Evolutionary conservation across 352 stramenopile species (phyloP).

Genomic region (Phytophthora constricta): DNA sequence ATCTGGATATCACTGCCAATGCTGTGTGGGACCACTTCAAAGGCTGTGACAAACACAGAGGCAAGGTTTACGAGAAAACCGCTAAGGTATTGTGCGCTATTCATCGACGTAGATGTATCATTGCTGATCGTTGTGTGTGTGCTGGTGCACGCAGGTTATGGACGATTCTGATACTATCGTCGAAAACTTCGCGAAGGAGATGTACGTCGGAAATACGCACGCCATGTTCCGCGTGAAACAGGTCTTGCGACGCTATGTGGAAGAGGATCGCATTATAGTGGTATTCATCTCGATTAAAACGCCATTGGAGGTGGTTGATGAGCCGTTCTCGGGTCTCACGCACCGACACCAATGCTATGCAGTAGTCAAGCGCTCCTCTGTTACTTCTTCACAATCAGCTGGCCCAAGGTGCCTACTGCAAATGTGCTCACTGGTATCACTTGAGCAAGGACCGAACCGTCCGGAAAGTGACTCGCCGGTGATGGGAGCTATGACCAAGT

Average conservation of each 20-base stretch:
- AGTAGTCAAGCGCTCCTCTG: constrained; percentile 34
- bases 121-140: background rate
- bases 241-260: constrained; percentile 42
- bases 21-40: constrained; percentile 51
- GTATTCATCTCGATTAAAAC: constrained; percentile 45
- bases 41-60: constrained; percentile 38
- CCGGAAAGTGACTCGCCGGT: constrained; percentile 37
- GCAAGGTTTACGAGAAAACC: constrained; percentile 42
- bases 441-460: constrained; percentile 35
- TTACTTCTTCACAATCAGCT: constrained; percentile 26
- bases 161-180: constrained; percentile 47
- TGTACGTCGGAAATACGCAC: constrained; percentile 40
- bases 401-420: constrained; percentile 53
- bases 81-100: constrained; percentile 33
- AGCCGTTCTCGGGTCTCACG: constrained; percentile 37
- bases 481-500: constrained; percentile 46
- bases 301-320: constrained; percentile 36
- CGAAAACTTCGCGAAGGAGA: constrained; percentile 49
- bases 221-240: constrained; percentile 48
- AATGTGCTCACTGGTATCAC: constrained; percentile 47
- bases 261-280: constrained; percentile 40
- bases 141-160: constrained; percentile 24
- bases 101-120: too few relatives aligned
- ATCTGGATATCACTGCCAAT: constrained; percentile 33
- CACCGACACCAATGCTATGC: constrained; percentile 45